phyloP scores from a whole-genome alignment of 2,329 filamentous ascomycete genomes.

The Monosporascus sp. region DNA sequence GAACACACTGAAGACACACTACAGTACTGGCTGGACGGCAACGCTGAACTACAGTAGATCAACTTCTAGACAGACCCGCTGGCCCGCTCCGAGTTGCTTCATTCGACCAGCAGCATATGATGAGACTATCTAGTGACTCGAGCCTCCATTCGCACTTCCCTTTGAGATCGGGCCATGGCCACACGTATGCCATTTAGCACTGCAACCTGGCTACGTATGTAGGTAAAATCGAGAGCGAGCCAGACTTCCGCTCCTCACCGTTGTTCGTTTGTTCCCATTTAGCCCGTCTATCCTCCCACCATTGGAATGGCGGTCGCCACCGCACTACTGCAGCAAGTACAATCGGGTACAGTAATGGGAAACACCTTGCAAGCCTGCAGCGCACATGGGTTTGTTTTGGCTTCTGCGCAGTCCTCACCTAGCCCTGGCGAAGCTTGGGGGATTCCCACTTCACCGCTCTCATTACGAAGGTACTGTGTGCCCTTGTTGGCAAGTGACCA shows the following conservation, averaged over 20 bases:
- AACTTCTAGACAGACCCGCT: background rate
- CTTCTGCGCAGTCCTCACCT: no score
- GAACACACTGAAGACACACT: background rate
- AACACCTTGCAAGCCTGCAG: background rate
- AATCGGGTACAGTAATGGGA: background rate
- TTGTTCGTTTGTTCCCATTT: background rate
- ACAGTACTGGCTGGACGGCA: no score
- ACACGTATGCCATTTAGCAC: no score
- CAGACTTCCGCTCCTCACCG: no score
- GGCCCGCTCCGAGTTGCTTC: background rate
- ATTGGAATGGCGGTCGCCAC: background rate
- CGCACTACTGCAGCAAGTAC: background rate
- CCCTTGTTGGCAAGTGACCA: background rate
- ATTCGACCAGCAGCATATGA: background rate
- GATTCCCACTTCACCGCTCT: background rate
- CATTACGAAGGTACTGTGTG: background rate
- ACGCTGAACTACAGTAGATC: background rate
- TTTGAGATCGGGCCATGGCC: no score
- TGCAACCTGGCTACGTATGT: no score
- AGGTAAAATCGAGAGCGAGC: no score
- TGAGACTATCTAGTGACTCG: background rate
- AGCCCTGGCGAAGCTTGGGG: background rate
- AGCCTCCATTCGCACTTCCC: background rate
- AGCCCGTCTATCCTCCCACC: background rate
- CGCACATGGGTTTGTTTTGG: no score